Conservation (phyloP, 2,329 filamentous ascomycete genomes). For the Trichoderma citrinoviride region DNA sequence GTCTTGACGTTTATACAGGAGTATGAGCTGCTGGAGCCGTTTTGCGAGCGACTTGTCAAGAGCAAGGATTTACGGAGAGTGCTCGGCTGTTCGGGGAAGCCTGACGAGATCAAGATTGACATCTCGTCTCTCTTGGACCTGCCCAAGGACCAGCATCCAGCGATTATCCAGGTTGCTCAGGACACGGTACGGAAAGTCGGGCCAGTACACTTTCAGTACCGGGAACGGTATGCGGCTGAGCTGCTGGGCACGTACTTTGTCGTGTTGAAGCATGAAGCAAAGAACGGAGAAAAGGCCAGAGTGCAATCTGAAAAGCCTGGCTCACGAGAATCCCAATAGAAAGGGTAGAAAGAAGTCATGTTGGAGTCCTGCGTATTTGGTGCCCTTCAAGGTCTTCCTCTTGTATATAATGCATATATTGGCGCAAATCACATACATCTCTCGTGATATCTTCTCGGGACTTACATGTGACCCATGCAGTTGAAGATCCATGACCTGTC, state of each 20-base stretch:
- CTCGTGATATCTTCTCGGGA: too few relatives aligned
- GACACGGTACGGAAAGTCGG: constrained; percentile 19
- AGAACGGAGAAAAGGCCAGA: neutral
- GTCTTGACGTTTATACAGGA: constrained; percentile 23
- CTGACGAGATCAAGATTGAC: constrained; percentile 21
- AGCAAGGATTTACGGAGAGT: constrained; percentile 10
- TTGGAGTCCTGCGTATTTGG: neutral
- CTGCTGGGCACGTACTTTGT: constrained; percentile 27
- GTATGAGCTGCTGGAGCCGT: constrained; percentile 24
- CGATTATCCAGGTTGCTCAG: constrained; percentile 23
- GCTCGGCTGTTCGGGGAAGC: constrained; percentile 2
- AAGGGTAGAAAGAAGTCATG: neutral
- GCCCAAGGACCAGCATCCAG: constrained; percentile 19
- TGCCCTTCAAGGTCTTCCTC: neutral
- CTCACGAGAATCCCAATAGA: neutral
- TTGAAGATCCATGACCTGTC: too few relatives aligned
- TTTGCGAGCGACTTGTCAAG: constrained; percentile 18
- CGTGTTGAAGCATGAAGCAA: neutral
- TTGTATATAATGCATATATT: neutral
- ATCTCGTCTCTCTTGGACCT: constrained; percentile 21
- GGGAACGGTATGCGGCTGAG: constrained; percentile 27
- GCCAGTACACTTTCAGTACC: constrained; percentile 25
- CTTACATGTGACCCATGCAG: too few relatives aligned
- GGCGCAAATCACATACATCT: neutral
- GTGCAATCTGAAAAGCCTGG: neutral